Evolutionary conservation across 208 protist species (phyloP).

Genomic region (Trypanosoma brucei): DNA sequence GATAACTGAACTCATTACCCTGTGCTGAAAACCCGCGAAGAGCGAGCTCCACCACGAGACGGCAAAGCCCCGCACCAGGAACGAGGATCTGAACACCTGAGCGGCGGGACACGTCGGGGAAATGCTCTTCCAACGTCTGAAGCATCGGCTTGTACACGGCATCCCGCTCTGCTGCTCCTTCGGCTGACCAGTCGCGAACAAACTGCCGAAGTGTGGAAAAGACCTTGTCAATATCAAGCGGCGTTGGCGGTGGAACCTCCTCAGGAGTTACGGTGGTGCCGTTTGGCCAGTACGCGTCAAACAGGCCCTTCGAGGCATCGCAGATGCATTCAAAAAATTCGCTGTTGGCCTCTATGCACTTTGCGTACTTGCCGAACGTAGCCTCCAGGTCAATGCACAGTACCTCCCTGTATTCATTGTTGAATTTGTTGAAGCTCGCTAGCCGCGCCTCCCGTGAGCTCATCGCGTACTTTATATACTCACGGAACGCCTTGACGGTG

Average conservation of each 20-base stretch:
- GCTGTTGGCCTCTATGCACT: constrained; percentile 81
- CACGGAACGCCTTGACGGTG: constrained; percentile 73
- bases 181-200: constrained; percentile 92
- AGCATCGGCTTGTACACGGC: constrained; percentile 89
- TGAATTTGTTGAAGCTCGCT: constrained; percentile 77
- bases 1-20: constrained; percentile 97
- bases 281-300: constrained; percentile 88
- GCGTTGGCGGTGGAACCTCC: constrained; percentile 73
- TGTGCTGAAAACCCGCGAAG: constrained; percentile 89
- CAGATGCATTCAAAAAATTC: constrained; percentile 83
- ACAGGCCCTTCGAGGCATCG: constrained; percentile 73
- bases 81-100: constrained; percentile 72
- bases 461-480: constrained; percentile 72
- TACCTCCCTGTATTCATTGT: constrained; percentile 60
- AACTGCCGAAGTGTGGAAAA: constrained; percentile 95
- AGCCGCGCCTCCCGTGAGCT: constrained; percentile 64
- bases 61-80: constrained; percentile 88
- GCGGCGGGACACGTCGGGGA: constrained; percentile 53
- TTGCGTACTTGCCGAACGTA: constrained; percentile 68
- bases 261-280: constrained; percentile 59
- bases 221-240: constrained; percentile 93
- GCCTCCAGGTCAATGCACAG: constrained; percentile 75
- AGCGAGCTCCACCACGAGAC: constrained; percentile 93
- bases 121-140: constrained; percentile 69
- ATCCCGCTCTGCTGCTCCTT: constrained; percentile 89